Conservation (phyloP, 805 yeast genomes). For the Candida alai region DNA sequence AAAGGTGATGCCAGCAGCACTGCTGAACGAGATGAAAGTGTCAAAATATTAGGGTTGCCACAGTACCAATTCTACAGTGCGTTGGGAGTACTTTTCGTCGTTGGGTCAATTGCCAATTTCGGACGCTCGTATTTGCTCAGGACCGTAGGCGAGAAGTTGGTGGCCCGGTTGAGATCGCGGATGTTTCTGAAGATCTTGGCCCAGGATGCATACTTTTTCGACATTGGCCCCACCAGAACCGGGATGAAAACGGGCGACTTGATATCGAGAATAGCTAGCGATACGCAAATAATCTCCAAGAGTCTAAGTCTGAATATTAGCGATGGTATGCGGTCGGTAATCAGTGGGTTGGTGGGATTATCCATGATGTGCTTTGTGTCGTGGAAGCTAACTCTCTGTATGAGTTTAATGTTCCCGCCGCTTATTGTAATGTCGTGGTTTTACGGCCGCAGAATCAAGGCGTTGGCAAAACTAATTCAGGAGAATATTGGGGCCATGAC, state of each 20-base stretch:
- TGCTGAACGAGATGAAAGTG: slow-evolving; percentile 4
- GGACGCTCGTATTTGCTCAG: slow-evolving; percentile 75
- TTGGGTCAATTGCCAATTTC: slow-evolving; percentile 77
- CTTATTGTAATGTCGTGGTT: slow-evolving; percentile 72
- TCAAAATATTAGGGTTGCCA: slow-evolving; percentile 49
- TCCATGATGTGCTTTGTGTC: slow-evolving; percentile 90
- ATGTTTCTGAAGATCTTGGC: slow-evolving; percentile 72
- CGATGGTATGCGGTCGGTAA: slow-evolving; percentile 83
- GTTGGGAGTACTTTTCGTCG: slow-evolving; percentile 56
- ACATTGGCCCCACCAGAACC: slow-evolving; percentile 52
- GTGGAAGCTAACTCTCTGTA: slow-evolving; percentile 74
- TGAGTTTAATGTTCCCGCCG: slow-evolving; percentile 81
- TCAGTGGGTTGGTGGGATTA: slow-evolving; percentile 82
- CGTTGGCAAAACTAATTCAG: slow-evolving; percentile 72
- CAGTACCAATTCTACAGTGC: slow-evolving; percentile 60
- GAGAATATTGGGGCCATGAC: slow-evolving; percentile 82
- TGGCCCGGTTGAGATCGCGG: slow-evolving; percentile 76
- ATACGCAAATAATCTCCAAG: slow-evolving; percentile 81
- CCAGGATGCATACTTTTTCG: slow-evolving; percentile 88
- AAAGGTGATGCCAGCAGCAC: slow-evolving; percentile 1
- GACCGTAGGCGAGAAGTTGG: slow-evolving; percentile 80
- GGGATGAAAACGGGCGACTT: slow-evolving; percentile 81
- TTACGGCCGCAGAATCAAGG: slow-evolving; percentile 77
- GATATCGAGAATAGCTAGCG: slow-evolving; percentile 82
- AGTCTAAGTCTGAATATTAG: slow-evolving; percentile 85